Evolutionary conservation across 805 yeast genomes (phyloP), one percentile per base, ranked within the genome.

Genomic region (Sugiyamaella chiloensis): DNA sequence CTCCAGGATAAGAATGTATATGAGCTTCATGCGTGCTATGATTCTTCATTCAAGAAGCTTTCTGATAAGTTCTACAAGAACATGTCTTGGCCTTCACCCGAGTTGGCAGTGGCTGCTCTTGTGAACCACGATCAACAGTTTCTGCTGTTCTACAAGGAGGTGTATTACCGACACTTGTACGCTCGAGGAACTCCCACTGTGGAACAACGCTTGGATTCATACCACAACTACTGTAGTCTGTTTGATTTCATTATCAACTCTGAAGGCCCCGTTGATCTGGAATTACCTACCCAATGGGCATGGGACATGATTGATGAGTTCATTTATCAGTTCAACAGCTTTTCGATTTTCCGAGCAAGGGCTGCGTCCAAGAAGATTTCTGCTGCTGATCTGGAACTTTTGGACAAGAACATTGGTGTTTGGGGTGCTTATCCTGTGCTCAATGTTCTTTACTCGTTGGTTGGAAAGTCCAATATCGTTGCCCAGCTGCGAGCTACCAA

Each of bases 221-320:
- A 70, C 60, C 72, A 71, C 60, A 74, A 75, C 60, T 74, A 74
- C 61, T 74, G 78, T 56, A 67, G 67, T 51, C 61, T 73, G 55
- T 74, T 74, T 66, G 73, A 73, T 59, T 57, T 67, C 51, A 63
- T 74, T 42, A 64, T 74, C 51, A 72, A 71, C 61, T 62, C 67
- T 37, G 70, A 67, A 47, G 72, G 73, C 6, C 75, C 78, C 27
- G 69, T 66, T 8, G 68, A 68, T 30, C 66, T 74, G 50, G 78
- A 74, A 55, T 59, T 74, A 41, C 79, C 79, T 42, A 65, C 65
- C 51, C 67, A 69, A 53, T 74, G 79, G 79, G 63, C 72, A 20
- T 75, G 79, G 79, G 79, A 74, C 47, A 72, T 74, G 50, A 66
- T 74, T 50, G 79, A 74, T 52, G 79, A 74, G 60, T 75, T 74